A percentile compares a stretch with the other conserved stretches of the same genome.
phyloP scores from a whole-genome alignment of 2,329 filamentous ascomycete species.

The Monilinia aucupariae region DNA sequence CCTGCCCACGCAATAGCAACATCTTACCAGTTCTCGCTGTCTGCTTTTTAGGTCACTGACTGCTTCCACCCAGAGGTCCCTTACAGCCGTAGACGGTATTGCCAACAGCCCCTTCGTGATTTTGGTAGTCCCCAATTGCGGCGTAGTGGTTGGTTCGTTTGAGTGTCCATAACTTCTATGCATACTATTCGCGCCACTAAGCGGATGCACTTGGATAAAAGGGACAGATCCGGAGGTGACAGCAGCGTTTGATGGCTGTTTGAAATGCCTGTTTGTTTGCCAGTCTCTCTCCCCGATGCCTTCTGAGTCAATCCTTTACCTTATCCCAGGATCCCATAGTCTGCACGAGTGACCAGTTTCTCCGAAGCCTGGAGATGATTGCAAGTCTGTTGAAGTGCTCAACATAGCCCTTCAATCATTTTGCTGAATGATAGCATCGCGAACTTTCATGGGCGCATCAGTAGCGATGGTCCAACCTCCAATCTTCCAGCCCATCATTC shows the following conservation, averaged over 20 bases:
- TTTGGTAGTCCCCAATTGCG: too few relatives aligned
- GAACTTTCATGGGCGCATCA: background rate
- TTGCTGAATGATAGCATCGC: background rate
- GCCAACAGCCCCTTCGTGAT: too few relatives aligned
- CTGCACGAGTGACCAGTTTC: background rate
- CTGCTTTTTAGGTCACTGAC: too few relatives aligned
- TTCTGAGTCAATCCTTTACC: background rate
- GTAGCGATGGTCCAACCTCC: background rate
- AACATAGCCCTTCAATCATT: too few relatives aligned
- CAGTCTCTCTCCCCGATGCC: background rate
- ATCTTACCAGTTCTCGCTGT: too few relatives aligned
- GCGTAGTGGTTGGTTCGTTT: too few relatives aligned
- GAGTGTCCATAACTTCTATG: too few relatives aligned
- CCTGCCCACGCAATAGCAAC: too few relatives aligned
- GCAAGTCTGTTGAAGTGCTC: background rate
- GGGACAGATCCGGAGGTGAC: background rate
- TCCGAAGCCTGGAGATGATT: background rate
- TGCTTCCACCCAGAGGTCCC: background rate
- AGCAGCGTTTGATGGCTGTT: background rate
- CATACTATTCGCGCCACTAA: too few relatives aligned
- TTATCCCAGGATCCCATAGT: background rate
- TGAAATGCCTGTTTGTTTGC: too few relatives aligned
- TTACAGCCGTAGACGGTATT: too few relatives aligned
- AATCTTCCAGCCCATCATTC: background rate
- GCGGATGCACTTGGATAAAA: background rate